Evolutionary conservation across 2,329 filamentous ascomycete genomes (phyloP), one percentile per base, ranked within the genome.

Genomic region (Aplosporella prunicola): DNA sequence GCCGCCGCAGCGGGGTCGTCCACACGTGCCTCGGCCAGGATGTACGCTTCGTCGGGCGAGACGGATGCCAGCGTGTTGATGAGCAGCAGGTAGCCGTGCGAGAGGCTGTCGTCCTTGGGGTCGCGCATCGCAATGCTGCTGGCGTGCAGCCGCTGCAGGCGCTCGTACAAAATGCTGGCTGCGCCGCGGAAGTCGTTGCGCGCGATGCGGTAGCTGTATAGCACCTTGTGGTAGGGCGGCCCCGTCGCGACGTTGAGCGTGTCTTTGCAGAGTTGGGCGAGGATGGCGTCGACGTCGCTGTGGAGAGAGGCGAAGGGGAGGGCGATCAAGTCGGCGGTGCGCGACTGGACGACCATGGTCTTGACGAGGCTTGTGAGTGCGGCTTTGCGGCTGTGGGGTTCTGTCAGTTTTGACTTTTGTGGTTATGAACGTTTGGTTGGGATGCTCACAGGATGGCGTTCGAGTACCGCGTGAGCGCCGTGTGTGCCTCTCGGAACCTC

Each of bases 1-100:
- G 49, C 24, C 49, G 53, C 24, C 44, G 45, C 27, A n/a, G n/a
- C n/a, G 43, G 44, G 29, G 31, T 63, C 67, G 51, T 60, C 63
- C 40, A 67, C 60, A 9, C 61, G 58, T 22, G 66, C 59, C 26
- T 71, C 68, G 13, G 72, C 69, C 14, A 78, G 62, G n/a, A 93
- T 76, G 74, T 93, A 98, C 1, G 80, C 81, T 51, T 94, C 82
- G 44, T 84, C 76, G 41, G 78, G 68, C 32, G 83, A 78, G 26
- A 95, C 86, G 45, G 86, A 94, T 47, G 82, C 85, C 43, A 98
- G 68, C 1, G 86, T 80, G 56, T 98, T 98, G 64, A 98, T 93
- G 29, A 98, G 73, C 43, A 87, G 72, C n/a, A 96, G 66, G 51
- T 93, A 91, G 51, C 85, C 81, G 48, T 82, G 76, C 31, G 80